Percentiles rank a stretch among this genome's conserved stretches.
Evolutionary conservation across 768 basidiomycete genomes (phyloP).

Genomic region (Leccinellum luteum): DNA sequence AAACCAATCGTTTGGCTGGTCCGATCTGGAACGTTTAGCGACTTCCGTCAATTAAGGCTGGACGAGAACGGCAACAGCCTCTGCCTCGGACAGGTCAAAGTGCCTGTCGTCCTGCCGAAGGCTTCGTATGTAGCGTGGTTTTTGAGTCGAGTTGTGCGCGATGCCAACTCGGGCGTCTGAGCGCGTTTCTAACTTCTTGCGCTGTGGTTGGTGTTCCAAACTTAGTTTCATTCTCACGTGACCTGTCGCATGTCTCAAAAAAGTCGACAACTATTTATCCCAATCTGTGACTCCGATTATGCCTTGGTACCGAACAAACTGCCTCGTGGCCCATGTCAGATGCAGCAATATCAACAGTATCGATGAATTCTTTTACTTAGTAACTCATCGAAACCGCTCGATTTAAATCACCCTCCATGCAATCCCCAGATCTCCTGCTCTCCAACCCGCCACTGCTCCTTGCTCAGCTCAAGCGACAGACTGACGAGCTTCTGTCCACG

Average conservation of each 20-base stretch:
- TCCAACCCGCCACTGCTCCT: not conserved
- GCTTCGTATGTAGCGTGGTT: constrained; percentile 8
- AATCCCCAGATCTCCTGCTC: not conserved
- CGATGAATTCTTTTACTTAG: too few relatives aligned
- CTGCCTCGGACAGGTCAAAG: constrained; percentile 16
- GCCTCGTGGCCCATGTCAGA: too few relatives aligned
- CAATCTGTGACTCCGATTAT: too few relatives aligned
- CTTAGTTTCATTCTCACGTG: too few relatives aligned
- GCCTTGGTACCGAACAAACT: too few relatives aligned
- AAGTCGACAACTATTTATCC: too few relatives aligned
- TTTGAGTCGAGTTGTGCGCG: constrained; percentile 14
- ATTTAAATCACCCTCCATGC: too few relatives aligned
- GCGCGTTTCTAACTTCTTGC: not conserved
- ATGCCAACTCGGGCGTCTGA: not conserved
- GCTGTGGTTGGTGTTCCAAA: not conserved
- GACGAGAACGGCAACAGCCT: constrained; percentile 4
- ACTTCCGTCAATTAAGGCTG: constrained; percentile 16
- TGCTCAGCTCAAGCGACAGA: not conserved
- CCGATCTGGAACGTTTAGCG: constrained; percentile 20
- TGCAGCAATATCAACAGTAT: too few relatives aligned
- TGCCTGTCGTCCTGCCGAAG: constrained; percentile 22
- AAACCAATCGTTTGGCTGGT: constrained; percentile 24
- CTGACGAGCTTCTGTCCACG: not conserved
- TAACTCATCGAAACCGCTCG: too few relatives aligned
- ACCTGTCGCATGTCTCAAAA: too few relatives aligned